Base-by-base conservation (phyloP, 768 basidiomycete species). In the Cyathus striatus region DNA sequence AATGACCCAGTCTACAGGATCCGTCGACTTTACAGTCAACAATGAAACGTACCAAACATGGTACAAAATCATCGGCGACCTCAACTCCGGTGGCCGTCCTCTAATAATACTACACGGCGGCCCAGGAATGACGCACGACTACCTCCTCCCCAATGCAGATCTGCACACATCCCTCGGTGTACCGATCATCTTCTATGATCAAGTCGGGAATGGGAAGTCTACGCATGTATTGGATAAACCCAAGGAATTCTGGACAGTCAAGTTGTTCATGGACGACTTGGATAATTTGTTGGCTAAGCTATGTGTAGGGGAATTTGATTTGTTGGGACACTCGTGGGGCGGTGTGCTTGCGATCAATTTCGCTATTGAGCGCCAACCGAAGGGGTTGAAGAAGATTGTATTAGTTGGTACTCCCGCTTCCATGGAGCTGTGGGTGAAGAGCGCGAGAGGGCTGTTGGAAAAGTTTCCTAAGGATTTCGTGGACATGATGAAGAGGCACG, bases 181-280 rank as follows among this genome's bases (percentile, higher is more conserved):
- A 9, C 41, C 41, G 9, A 10, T 42, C 2, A 3, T 42, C 9
- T 24, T 42, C 25, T 42, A 42, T 24, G 41, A 42, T 27, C 24
- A 42, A 32, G 21, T 42, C 41, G 41, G 41, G 3, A 42, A 42
- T 24, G 41, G 41, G 13, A 13, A 42, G 9, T 42, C 41, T 7
- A n/a, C 41, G 10, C 41, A 17, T 14, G 25, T 42, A 13, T n/a
- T 10, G 14, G 26, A 27, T 13, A 16, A 14, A 16, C 41, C 41
- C 12, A 13, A 27, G 14, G 14, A n/a, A 2, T 17, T 42, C 14
- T 42, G 27, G 25, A 42, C 3, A 9, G 26, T 42, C 26, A 16
- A 42, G 25, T 27, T 42, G 5, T 42, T 42, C 30, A 21, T 32
- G 3, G 14, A 33, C 24, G 41, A 42, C 5, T 3, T 42, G 16